Base-by-base conservation (phyloP, 2,329 filamentous ascomycete species). In the Trichoderma hamatum region DNA sequence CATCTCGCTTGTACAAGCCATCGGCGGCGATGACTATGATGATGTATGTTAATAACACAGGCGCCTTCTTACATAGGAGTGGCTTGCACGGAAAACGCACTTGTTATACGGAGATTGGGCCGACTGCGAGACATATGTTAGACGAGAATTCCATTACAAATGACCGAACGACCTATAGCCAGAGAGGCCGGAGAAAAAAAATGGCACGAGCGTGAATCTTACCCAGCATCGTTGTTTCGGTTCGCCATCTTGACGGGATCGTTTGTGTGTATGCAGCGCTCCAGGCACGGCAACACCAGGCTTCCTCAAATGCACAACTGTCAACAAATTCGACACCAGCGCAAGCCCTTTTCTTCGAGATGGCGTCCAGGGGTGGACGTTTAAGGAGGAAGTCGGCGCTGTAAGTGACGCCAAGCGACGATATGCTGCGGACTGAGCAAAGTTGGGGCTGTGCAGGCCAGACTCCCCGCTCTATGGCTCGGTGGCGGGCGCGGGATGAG, bases 1-100 rank as follows among this genome's bases (percentile, higher is more conserved):
- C 94, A 92, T 99, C 96, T 82, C 96, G 90, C 86, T 98, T 99
- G 86, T 97, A 98, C 73, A 99, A 86, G 71, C 96, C 96, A 86
- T 99, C 96, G 75, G 96, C 96, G 75, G 96, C 96, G 84, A 99
- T 97, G 84, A 99, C 96, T 98, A 80, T 55, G 67, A 70, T 70
- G 61, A 69, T 71, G 71, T 55, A 68, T 36, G 70, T 68, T 70
- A 74, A 43, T 58, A 74, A 26, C 19, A n/a, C 16, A 58, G 10
- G 49, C 13, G 24, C 60, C 43, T 43, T 61, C 43, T 28, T 21
- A 5, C 9, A 39, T 26, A 54, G 43, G 46, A 55, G 46, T 49
- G 46, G 49, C 51, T 43, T 67, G 58, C 16, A 65, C 39, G 19
- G 13, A 54, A 34, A 74, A 81, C 88, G 80, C 88, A 97, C 95